Evolutionary conservation across 176 grass and related monocot species (phyloP).

Genomic region (Zizania latifolia): DNA sequence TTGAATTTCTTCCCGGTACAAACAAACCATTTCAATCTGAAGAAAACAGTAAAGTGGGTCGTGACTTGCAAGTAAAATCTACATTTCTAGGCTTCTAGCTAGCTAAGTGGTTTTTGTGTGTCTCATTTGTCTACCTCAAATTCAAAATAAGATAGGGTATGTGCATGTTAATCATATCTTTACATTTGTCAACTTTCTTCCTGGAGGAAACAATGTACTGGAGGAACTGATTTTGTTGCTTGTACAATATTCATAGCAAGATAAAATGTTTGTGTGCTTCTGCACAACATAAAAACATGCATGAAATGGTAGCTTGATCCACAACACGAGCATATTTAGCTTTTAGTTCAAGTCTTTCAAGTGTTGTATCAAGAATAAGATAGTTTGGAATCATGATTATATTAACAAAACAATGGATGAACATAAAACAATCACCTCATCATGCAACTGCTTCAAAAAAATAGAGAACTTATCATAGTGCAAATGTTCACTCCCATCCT

Average conservation of each 20-base stretch:
- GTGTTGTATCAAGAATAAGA: not conserved
- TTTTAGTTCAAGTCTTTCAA: not conserved
- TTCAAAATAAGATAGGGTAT: not conserved
- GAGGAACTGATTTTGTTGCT: not conserved
- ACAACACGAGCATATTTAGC: not conserved
- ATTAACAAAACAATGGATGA: not conserved
- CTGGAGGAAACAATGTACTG: not conserved
- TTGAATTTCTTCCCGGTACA: not conserved
- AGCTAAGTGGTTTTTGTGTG: too few relatives aligned
- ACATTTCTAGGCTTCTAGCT: too few relatives aligned
- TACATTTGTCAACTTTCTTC: too few relatives aligned
- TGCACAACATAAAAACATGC: not conserved
- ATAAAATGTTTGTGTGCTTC: not conserved
- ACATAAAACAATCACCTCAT: constrained; percentile 54
- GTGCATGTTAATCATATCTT: not conserved
- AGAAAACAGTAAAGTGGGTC: too few relatives aligned
- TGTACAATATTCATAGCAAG: not conserved
- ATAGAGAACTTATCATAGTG: constrained; percentile 81
- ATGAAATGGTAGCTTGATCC: constrained; percentile 1
- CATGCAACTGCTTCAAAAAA: constrained; percentile 75
- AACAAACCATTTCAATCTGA: not conserved
- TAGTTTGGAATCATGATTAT: not conserved
- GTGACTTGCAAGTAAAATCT: too few relatives aligned
- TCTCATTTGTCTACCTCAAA: not conserved
- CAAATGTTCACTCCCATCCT: constrained; percentile 66